Evolutionary conservation across 116 monocot species (phyloP).

Genomic region (Iris pallida): DNA sequence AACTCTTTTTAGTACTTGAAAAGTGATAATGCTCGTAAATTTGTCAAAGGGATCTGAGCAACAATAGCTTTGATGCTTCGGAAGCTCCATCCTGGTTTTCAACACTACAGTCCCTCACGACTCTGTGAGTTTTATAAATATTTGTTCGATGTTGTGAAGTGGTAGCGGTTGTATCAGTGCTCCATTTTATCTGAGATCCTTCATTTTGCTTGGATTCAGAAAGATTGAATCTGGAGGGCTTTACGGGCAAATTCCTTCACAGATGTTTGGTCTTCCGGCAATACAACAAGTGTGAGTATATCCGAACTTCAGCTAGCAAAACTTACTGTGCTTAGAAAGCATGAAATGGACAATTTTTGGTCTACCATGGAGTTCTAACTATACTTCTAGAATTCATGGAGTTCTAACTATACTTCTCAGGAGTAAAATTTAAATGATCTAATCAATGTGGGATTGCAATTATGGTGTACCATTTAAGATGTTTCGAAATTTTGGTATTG

Average conservation of each 20-base stretch:
- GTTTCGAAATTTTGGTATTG: no score
- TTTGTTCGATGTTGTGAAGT: neutral
- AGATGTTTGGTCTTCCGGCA: constrained; percentile 20
- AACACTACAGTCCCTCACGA: constrained; percentile 7
- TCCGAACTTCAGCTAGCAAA: no score
- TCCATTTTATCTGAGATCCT: neutral
- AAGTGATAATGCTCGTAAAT: neutral
- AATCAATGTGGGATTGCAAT: no score
- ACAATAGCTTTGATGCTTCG: constrained; percentile 30
- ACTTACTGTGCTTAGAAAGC: no score
- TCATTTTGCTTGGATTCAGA: constrained; percentile 7
- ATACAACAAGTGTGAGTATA: constrained; percentile 20
- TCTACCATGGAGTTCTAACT: no score
- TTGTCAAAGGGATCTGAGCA: constrained; percentile 32
- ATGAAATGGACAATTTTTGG: no score
- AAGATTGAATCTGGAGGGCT: constrained; percentile 33
- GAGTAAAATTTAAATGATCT: no score
- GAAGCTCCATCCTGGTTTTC: constrained; percentile 38
- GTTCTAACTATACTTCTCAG: no score
- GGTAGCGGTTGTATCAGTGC: neutral
- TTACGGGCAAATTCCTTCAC: constrained; percentile 24
- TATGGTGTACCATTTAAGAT: no score
- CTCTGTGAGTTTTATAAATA: constrained; percentile 25
- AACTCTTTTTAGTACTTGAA: neutral
- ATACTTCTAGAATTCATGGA: no score